Evolutionary conservation across 257 asterid species (phyloP), one percentile per base, ranked within the genome.

Genomic region (Solanum lycopersicoides): DNA sequence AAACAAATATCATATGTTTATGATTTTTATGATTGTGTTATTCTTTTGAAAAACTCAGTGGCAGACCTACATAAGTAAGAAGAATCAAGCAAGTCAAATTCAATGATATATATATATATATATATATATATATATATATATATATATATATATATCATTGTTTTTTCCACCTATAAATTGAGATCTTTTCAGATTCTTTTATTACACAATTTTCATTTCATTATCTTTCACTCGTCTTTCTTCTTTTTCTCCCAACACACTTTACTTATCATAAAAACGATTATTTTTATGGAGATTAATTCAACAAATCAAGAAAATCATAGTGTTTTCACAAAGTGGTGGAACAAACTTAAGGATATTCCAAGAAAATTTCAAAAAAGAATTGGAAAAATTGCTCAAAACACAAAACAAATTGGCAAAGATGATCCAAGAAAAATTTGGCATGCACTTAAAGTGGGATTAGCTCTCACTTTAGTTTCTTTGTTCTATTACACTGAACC

Each of bases 351-450:
- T 30, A 91, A 45, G 59, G 50, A 84, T 87, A 42, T 91, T 76
- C 60, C 84, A 10, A 72, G 68, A 47, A 89, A 53, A 56, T 2
- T 91, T 12, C 85, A 53, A 37, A 73, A 86, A n/a, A 91, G 83
- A 50, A 63, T 74, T 8, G 56, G 30, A 35, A 89, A 88, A 45
- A 45, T 65, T 7, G 63, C 87, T 11, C 45, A 80, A 32, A 88
- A 90, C 16, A 39, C 77, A 20, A 93, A 66, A 88, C 92, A 89
- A 79, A 72, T 92, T 16, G 98, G 92, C 34, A 82, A 91, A 83
- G 98, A 95, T 77, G 98, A 95, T 90, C 96, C 96, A 0, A 92
- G 98, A 72, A 92, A 92, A 86, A 68, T 93, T 1, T 34, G 88
- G 23, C 98, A 95, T 84, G 91, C 95, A 1, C 15, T 89, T n/a